These are phyloP conservation scores for Colletotrichum filicis DNA, from an alignment of 2,329 filamentous ascomycete genomes.

Conservation along the genomic window DNA sequence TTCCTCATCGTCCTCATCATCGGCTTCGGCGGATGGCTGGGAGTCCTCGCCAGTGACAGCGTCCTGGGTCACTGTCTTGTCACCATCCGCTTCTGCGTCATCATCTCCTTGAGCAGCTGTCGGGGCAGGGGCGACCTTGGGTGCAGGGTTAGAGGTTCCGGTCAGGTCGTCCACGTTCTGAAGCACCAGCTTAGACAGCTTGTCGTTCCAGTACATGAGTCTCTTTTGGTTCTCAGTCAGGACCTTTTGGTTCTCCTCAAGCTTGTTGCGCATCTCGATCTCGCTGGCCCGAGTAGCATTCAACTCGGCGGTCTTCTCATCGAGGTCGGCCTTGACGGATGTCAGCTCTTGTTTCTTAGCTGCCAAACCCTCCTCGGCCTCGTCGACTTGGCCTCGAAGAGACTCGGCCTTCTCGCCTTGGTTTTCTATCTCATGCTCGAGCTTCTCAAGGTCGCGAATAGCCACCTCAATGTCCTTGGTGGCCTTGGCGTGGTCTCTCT, in stretches of 20 bases:
- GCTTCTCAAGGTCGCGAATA: slow-evolving; percentile 76
- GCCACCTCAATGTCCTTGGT: slow-evolving; percentile 82
- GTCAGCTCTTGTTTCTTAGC: slow-evolving; percentile 84
- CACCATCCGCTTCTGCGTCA: slow-evolving; percentile 40
- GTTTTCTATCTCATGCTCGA: slow-evolving; percentile 81
- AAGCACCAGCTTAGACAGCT: slow-evolving; percentile 83
- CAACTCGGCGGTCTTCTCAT: slow-evolving; percentile 85
- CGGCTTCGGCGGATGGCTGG: slow-evolving; percentile 32
- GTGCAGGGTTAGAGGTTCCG: slow-evolving; percentile 46
- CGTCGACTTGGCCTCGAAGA: slow-evolving; percentile 78
- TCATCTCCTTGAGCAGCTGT: slow-evolving; percentile 34
- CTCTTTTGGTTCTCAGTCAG: slow-evolving; percentile 88
- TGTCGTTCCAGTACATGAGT: slow-evolving; percentile 88
- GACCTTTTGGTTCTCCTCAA: slow-evolving; percentile 94
- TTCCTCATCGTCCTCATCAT: slow-evolving; percentile 42
- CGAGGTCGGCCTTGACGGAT: slow-evolving; percentile 83
- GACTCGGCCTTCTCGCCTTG: slow-evolving; percentile 82
- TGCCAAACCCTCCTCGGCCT: slow-evolving; percentile 82
- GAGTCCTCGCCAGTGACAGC: slow-evolving; percentile 27
- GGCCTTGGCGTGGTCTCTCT: slow-evolving; percentile 83
- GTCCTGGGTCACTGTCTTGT: slow-evolving; percentile 16
- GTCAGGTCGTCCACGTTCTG: slow-evolving; percentile 82
- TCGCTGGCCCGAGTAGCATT: slow-evolving; percentile 90
- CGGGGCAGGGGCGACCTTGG: slow-evolving; percentile 27
- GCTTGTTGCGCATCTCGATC: slow-evolving; percentile 98